Evolutionary conservation across 768 basidiomycete genomes (phyloP), one percentile per base, ranked within the genome.

Genomic region (Termitomyces sp.): DNA sequence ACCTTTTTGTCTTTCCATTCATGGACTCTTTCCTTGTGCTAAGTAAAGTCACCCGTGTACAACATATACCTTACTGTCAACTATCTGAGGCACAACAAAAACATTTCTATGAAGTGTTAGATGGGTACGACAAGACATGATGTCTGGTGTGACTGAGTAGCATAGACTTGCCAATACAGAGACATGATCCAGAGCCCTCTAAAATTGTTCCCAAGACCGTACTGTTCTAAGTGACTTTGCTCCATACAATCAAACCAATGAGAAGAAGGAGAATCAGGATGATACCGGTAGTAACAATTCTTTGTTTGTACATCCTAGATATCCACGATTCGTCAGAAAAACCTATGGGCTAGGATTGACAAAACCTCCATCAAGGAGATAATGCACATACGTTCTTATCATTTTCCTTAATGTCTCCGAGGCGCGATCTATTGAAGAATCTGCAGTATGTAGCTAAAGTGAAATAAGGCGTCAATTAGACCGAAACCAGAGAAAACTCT

Each of bases 291-390:
- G 94, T 98, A 45, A 97, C 80, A 45, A 91, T 80, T 50, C 91
- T 88, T 64, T 99, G 96, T 70, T 97, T 94, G 68, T 98, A 94
- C 93, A 98, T 97, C 75, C 97, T 99, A 67, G 43, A 63, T 50
- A 49, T n/a, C 94, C 29, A 96, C 67, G 40, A 61, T 53, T n/a
- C n/a, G 44, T 68, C 60, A 73, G 61, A 69, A 64, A 64, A 73
- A 75, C 63, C 74, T 76, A 57, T 53, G 59, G 56, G 62, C 42
- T 57, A 57, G 57, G 40, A 32, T 56, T 48, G 47, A 50, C 39
- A 39, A 56, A 50, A 59, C 56, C 60, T 55, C 33, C 55, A 50
- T 46, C 53, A 23, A 54, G 46, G 18, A 50, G 47, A 46, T 43
- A 25, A 27, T 9, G 39, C 45, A 74, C 86, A 61, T 70, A 97